Percentiles rank a stretch among this genome's conserved stretches.
phyloP scores from a whole-genome alignment of 1,284 basidiomycete species.

The Coniophora puteana region DNA sequence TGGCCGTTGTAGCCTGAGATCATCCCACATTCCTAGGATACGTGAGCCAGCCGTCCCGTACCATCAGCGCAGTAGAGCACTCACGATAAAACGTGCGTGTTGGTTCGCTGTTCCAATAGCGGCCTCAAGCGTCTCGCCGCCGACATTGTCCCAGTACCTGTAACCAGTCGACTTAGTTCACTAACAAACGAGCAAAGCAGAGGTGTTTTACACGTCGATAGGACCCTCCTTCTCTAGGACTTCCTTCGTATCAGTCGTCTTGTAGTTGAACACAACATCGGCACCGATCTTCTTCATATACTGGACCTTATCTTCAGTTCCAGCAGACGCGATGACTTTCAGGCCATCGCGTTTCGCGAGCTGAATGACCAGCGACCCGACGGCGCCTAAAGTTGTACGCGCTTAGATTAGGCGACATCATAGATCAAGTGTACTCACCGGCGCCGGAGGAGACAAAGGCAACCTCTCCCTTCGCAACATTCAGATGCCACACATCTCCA shows the following conservation, averaged over 20 bases:
- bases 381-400: not conserved
- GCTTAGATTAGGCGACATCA: not conserved
- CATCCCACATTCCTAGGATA: slow-evolving; percentile 29
- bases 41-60: too few relatives aligned
- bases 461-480: not conserved
- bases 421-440: slow-evolving; percentile 15
- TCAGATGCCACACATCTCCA: not conserved
- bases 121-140: slow-evolving; percentile 39
- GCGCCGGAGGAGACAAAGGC: not conserved
- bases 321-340: slow-evolving; percentile 63
- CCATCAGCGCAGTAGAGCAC: slow-evolving; percentile 27
- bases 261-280: slow-evolving; percentile 39
- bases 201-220: slow-evolving; percentile 36
- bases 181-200: slow-evolving; percentile 23
- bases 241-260: slow-evolving; percentile 26
- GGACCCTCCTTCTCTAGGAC: slow-evolving; percentile 20
- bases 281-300: slow-evolving; percentile 52
- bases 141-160: slow-evolving; percentile 48
- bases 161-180: not conserved
- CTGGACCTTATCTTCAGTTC: slow-evolving; percentile 54
- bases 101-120: slow-evolving; percentile 37
- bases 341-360: slow-evolving; percentile 48
- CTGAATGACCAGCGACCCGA: slow-evolving; percentile 32
- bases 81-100: slow-evolving; percentile 56
- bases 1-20: slow-evolving; percentile 27